Conservation (phyloP, 306 rosid species). For the Sophora flavescens region DNA sequence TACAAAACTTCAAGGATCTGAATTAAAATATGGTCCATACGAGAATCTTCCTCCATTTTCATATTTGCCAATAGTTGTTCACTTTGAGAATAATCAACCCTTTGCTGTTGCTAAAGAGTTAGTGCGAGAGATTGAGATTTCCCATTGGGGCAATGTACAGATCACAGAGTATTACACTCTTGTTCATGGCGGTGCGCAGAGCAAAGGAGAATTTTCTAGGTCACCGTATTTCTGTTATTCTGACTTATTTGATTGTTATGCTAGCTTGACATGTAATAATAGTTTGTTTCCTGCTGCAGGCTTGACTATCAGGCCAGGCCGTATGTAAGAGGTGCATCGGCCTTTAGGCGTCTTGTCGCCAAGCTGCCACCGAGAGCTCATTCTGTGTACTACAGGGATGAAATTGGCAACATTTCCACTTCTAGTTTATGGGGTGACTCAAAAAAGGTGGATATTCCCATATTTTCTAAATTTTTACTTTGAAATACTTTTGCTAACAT, state of each 20-base stretch:
- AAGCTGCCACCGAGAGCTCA: constrained; percentile 93
- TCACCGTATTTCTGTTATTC: constrained; percentile 45
- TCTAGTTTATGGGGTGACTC: constrained; percentile 93
- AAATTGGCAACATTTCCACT: constrained; percentile 96
- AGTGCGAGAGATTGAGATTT: constrained; percentile 88
- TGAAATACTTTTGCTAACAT: constrained; percentile 30
- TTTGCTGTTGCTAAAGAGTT: constrained; percentile 91
- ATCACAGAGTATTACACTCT: constrained; percentile 90
- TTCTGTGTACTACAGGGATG: constrained; percentile 94
- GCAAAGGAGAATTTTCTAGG: constrained; percentile 98
- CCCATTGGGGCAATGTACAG: constrained; percentile 98
- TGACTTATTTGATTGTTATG: constrained; percentile 35
- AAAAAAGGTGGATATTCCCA: constrained; percentile 65
- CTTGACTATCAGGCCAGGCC: constrained; percentile 93
- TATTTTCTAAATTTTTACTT: background rate
- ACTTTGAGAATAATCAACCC: constrained; percentile 88
- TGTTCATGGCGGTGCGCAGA: constrained; percentile 86
- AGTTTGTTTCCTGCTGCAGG: constrained; percentile 63
- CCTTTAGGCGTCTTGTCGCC: constrained; percentile 82
- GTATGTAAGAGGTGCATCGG: constrained; percentile 80
- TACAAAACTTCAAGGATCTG: constrained; percentile 82
- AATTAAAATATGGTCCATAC: constrained; percentile 91
- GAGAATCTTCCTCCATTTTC: constrained; percentile 78
- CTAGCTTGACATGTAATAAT: constrained; percentile 37
- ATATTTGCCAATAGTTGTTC: constrained; percentile 74